Evolutionary conservation across 2,329 filamentous ascomycete genomes (phyloP).

Genomic region (Microsporum audouinii): DNA sequence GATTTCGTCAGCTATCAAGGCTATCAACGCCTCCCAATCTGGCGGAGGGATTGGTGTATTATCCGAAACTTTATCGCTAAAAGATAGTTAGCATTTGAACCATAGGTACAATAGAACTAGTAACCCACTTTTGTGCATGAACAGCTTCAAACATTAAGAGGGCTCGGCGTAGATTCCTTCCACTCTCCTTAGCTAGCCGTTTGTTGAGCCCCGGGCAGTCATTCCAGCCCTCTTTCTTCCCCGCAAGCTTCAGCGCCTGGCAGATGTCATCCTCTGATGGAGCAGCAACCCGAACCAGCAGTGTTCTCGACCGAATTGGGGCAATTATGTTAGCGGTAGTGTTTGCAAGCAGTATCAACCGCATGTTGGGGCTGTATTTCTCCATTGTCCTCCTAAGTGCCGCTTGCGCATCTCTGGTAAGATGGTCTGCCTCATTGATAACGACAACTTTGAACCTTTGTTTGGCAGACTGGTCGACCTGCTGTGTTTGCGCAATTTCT

Average conservation of each 20-base stretch:
- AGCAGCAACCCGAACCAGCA: slow-evolving; percentile 83
- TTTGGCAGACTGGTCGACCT: slow-evolving; percentile 83
- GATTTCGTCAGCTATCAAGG: slow-evolving; percentile 83
- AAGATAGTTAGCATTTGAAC: slow-evolving; percentile 4
- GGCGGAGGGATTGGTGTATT: slow-evolving; percentile 83
- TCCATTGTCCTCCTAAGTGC: slow-evolving; percentile 95
- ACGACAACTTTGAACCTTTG: slow-evolving; percentile 98
- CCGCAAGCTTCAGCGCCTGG: slow-evolving; percentile 55
- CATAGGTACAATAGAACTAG: not conserved
- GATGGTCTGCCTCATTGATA: slow-evolving; percentile 95
- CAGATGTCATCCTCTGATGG: slow-evolving; percentile 79
- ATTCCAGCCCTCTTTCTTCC: slow-evolving; percentile 76
- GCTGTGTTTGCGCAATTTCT: slow-evolving; percentile 96
- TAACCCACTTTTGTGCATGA: slow-evolving; percentile 77
- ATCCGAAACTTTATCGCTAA: slow-evolving; percentile 79
- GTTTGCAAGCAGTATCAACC: slow-evolving; percentile 85
- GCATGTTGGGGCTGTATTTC: slow-evolving; percentile 92
- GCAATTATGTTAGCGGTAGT: slow-evolving; percentile 98
- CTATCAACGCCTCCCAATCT: slow-evolving; percentile 90
- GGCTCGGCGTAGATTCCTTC: slow-evolving; percentile 77
- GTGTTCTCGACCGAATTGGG: slow-evolving; percentile 83
- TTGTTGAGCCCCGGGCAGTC: slow-evolving; percentile 62
- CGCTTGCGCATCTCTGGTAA: slow-evolving; percentile 88
- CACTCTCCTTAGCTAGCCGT: slow-evolving; percentile 81
- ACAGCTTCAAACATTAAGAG: slow-evolving; percentile 95